Conservation (phyloP, 306 rosid genomes). For the Cyclanthera cordifolia region DNA sequence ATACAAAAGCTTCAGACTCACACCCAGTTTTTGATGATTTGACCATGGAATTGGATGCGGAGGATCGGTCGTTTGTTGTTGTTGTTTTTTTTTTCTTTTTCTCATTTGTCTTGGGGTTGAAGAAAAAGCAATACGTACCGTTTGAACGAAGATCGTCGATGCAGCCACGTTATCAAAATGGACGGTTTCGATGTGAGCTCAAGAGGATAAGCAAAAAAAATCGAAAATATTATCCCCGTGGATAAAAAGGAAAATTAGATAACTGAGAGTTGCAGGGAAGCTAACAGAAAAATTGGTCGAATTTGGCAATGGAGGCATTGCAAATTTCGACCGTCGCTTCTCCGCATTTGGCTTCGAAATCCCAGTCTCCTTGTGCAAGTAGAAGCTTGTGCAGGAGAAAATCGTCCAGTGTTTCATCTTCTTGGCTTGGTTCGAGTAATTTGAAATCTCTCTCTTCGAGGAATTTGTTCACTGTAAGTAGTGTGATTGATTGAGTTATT, state of each 20-base stretch:
- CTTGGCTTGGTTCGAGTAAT: constrained; percentile 27
- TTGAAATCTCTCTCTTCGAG: constrained; percentile 43
- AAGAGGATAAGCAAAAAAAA: constrained; percentile 14
- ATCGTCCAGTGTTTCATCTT: constrained; percentile 29
- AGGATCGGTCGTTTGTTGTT: too few relatives aligned
- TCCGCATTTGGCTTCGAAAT: constrained; percentile 46
- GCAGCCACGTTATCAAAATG: neutral
- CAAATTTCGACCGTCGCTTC: constrained; percentile 50
- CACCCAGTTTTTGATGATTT: too few relatives aligned
- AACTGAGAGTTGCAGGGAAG: neutral
- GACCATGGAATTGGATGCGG: too few relatives aligned
- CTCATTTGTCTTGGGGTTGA: neutral
- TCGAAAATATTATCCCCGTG: neutral
- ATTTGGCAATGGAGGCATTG: constrained; percentile 53
- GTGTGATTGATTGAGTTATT: neutral
- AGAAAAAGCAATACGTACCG: neutral
- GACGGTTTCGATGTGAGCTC: neutral
- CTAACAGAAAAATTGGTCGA: neutral
- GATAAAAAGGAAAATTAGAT: neutral
- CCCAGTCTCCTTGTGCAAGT: constrained; percentile 25
- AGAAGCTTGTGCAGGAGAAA: constrained; percentile 17
- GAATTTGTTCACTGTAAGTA: constrained; percentile 62
- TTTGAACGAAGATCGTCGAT: neutral
- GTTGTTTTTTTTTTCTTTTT: too few relatives aligned
- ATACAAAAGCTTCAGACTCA: too few relatives aligned